Evolutionary conservation across 2,329 filamentous ascomycete species (phyloP), one percentile per base, ranked within the genome.

Genomic region (Colletotrichum endophyticum): DNA sequence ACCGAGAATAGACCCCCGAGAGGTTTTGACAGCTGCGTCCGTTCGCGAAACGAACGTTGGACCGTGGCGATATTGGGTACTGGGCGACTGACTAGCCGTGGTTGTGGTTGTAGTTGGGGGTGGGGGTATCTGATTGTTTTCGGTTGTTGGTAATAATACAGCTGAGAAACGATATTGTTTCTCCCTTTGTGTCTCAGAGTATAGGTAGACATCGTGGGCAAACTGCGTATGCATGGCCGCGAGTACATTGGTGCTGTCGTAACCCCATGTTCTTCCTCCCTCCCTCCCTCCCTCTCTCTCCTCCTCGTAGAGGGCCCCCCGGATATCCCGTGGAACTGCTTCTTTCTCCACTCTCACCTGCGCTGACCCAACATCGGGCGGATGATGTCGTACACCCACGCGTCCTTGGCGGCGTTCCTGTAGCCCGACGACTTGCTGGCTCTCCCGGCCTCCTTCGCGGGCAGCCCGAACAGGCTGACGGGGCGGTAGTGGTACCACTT

Each of bases 401-500:
- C 79, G 72, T 86, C 83, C 1, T 84, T 82, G 70, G 81, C 62
- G n/a, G n/a, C 25, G 34, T 64, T 64, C 78, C 66, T 80, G 63
- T 30, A 66, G 34, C 53, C 64, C 70, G 56, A 79, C 78, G 36
- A 44, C 36, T 44, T 44, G 36, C 8, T 44, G 39, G 36, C 5
- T 39, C 39, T n/a, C 8, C 19, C 78, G 27, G 80, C 81, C 72
- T 64, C 63, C 22, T 16, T 44, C 19, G 56, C 49, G 13, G 64
- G 85, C 13, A 88, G 81, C 69, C 84, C 84, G 74, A 88, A 87
- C 36, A 81, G 80, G n/a, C 79, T 78, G 13, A 87, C 82, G 28
- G 86, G 85, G 44, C 83, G 82, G 74, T 85, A 84, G 77, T 83
- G 85, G 77, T 86, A 87, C 86, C 86, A 88, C 59, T 77, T 83